Evolutionary conservation across 2,329 filamentous ascomycete species (phyloP), one percentile per base, ranked within the genome.

Genomic region (Neopestalotiopsis rosae): DNA sequence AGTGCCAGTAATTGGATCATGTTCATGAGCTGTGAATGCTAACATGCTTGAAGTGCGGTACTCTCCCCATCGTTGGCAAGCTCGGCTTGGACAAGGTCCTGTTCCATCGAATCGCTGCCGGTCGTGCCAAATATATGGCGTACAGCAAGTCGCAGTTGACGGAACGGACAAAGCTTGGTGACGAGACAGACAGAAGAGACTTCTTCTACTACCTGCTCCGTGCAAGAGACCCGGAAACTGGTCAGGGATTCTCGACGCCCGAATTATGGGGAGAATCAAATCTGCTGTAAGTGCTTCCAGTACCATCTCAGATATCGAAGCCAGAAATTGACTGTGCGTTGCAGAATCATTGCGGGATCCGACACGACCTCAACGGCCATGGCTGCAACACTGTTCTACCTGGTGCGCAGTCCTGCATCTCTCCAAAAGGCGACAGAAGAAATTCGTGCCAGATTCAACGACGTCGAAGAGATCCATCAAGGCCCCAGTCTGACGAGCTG

Each of bases 171-270:
- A 88, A 89, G 70, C 81, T 91, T 32, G 90, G 90, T 34, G 89
- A 89, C 72, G 89, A 88, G 72, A 90, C 87, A 62, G 90, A 89
- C 74, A 90, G 91, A 42, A 89, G 90, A 68, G 92, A 94, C 76
- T 93, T 94, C 82, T 93, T 94, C 81, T 90, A 92, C 79, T 90
- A 93, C 78, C 85, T 94, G 12, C 86, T 94, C 69, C 90, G 90
- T 75, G 91, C 91, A 7, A 87, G 88, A 52, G 91, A 94, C 72
- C 90, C 91, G 13, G 90, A 93, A 76, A 92, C 91, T 0, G 91
- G 91, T 66, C 84, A 87, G 68, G 89, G 89, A 1, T 91, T 93
- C 75, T 86, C 84, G 56, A 90, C 85, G 2, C 86, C 87, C 0
- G 91, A 93, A 75, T 86, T 93, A 30, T 92, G 90, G 90, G 89